phyloP scores from a whole-genome alignment of 75 land plant genomes.

The Sequoiadendron giganteum region DNA sequence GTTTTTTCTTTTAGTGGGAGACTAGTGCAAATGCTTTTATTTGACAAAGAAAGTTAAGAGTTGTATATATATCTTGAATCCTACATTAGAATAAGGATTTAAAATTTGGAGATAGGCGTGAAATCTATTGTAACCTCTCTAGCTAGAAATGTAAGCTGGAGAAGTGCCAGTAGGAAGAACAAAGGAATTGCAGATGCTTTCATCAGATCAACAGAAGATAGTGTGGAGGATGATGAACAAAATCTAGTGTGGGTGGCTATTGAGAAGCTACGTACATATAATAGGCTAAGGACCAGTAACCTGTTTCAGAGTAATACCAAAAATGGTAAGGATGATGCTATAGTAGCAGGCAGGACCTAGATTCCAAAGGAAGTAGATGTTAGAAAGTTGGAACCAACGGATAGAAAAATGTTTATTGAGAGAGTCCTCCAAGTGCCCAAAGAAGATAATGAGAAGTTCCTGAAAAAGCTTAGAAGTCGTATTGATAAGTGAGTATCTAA shows the following conservation, averaged over 20 bases:
- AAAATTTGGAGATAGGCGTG: no score
- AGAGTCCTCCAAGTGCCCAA: slow-evolving; percentile 63
- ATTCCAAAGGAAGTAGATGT: slow-evolving; percentile 45
- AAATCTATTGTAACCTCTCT: no score
- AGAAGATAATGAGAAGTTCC: slow-evolving; percentile 76
- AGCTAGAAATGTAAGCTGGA: background rate
- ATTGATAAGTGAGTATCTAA: slow-evolving; percentile 47
- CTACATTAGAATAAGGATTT: no score
- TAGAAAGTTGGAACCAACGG: slow-evolving; percentile 36
- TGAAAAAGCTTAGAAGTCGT: slow-evolving; percentile 56
- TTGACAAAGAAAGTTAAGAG: no score
- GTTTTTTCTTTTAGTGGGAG: no score
- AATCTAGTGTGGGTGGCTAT: slow-evolving; percentile 77
- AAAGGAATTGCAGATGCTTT: background rate
- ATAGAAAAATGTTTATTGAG: slow-evolving; percentile 49
- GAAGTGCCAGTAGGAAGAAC: background rate
- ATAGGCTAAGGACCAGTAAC: slow-evolving; percentile 32
- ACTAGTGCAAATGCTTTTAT: no score
- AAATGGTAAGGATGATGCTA: background rate
- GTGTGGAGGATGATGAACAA: slow-evolving; percentile 51
- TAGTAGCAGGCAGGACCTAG: background rate
- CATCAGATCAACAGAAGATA: background rate
- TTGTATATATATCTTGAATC: no score
- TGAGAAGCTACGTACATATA: slow-evolving; percentile 73
- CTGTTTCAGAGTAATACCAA: background rate